phyloP scores from a whole-genome alignment of 768 basidiomycete genomes.

The Strobilomyces dryophilus region DNA sequence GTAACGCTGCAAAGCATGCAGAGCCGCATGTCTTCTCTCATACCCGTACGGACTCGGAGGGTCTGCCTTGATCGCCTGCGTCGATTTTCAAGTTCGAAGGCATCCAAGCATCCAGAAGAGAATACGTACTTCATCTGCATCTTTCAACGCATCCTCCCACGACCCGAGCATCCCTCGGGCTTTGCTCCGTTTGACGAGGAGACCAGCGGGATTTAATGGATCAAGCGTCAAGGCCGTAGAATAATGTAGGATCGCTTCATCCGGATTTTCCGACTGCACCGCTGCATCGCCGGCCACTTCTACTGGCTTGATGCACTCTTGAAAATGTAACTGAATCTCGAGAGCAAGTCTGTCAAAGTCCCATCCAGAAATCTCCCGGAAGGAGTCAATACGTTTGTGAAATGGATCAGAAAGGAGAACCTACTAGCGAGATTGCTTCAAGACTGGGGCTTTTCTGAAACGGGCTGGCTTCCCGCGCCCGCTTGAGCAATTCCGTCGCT shows the following conservation, averaged over 20 bases:
- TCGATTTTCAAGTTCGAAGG: not conserved
- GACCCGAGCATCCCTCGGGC: not conserved
- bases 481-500: not conserved
- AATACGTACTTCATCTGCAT: slow-evolving; percentile 4
- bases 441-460: not conserved
- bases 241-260: slow-evolving; percentile 3
- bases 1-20: not conserved
- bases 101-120: not conserved
- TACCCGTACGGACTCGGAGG: not conserved
- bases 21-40: not conserved
- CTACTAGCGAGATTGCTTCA: slow-evolving; percentile 2
- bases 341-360: slow-evolving; percentile 1
- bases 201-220: not conserved
- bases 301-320: not conserved
- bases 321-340: not conserved
- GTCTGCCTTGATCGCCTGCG: not conserved
- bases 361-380: slow-evolving; percentile 9
- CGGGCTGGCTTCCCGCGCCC: not conserved
- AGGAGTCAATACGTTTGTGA: not conserved
- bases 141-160: slow-evolving; percentile 1
- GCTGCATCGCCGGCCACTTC: slow-evolving; percentile 1
- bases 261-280: not conserved
- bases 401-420: not conserved
- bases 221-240: slow-evolving; percentile 8
- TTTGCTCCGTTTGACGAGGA: slow-evolving; percentile 11